Conservation (phyloP, 768 basidiomycete species). For the Collybiopsis confluens region DNA sequence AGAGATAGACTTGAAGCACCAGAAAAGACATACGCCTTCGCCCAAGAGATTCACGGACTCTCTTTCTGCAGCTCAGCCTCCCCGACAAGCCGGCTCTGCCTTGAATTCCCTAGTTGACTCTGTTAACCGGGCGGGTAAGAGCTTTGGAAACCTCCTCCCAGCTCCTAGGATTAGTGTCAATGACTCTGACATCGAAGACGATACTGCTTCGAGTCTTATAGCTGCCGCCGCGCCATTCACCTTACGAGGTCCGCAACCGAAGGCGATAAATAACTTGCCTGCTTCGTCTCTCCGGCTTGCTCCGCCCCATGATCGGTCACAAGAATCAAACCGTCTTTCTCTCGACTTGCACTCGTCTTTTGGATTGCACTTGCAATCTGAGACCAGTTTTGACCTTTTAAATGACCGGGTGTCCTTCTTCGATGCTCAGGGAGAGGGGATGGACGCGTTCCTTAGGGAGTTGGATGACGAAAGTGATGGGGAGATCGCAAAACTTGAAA, state of each 20-base stretch:
- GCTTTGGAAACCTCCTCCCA: conserved; percentile 10
- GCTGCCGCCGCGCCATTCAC: conserved; percentile 8
- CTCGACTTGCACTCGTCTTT: conserved; percentile 46
- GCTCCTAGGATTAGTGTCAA: conserved; percentile 1
- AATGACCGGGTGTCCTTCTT: conserved; percentile 51
- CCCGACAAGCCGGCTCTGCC: conserved; percentile 4
- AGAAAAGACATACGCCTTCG: neutral
- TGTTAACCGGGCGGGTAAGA: conserved; percentile 16
- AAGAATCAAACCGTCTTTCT: conserved; percentile 33
- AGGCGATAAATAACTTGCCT: neutral
- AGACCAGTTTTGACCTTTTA: conserved; percentile 47
- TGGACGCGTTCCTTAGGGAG: conserved; percentile 30
- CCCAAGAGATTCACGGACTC: conserved; percentile 18
- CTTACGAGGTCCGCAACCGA: conserved; percentile 9
- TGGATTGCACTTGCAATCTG: conserved; percentile 40
- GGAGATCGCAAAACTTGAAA: conserved; percentile 21
- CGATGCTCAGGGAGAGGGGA: conserved; percentile 21
- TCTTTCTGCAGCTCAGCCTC: conserved; percentile 17
- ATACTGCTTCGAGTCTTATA: neutral
- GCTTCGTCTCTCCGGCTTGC: conserved; percentile 16
- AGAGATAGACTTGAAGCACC: neutral
- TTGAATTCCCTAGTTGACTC: conserved; percentile 16
- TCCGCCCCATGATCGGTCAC: conserved; percentile 20
- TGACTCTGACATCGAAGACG: neutral
- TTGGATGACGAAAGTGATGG: conserved; percentile 34